These are phyloP conservation scores for Gossypium bickii DNA, from an alignment of 345 rosid species.

Conservation along the genomic window DNA sequence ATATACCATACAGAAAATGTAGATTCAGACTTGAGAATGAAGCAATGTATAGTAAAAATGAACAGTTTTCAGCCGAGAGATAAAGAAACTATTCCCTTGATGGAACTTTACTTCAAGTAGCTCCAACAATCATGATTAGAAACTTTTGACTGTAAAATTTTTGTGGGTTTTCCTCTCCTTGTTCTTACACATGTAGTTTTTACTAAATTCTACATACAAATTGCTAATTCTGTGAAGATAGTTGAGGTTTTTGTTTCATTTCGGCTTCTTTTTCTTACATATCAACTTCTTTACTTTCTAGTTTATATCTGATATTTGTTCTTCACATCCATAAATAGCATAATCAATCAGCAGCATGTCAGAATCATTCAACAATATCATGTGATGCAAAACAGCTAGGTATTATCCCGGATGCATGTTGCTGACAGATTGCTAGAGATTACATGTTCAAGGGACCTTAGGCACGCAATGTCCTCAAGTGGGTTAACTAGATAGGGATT, in stretches of 20 bases:
- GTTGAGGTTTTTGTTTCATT: background rate
- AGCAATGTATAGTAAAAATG: slow-evolving; percentile 4
- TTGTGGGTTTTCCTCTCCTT: background rate
- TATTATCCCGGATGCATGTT: background rate
- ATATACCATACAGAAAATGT: slow-evolving; percentile 6
- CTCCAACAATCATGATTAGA: background rate
- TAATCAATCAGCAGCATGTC: background rate
- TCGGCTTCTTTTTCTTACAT: background rate
- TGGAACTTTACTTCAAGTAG: slow-evolving; percentile 5
- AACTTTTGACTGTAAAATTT: slow-evolving; percentile 8
- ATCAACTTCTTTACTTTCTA: background rate
- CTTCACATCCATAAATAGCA: background rate
- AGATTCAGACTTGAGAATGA: slow-evolving; percentile 4
- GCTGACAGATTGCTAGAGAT: background rate
- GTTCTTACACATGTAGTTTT: slow-evolving; percentile 3
- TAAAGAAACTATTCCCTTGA: slow-evolving; percentile 5
- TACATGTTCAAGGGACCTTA: background rate
- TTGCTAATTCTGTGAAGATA: background rate
- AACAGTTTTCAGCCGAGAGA: background rate
- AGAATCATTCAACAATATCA: background rate
- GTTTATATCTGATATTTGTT: background rate
- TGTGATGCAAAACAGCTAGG: background rate
- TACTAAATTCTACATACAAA: background rate
- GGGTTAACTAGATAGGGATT: background rate
- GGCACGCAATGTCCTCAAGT: background rate